Evolutionary conservation across 2,329 filamentous ascomycete genomes (phyloP), one percentile per base, ranked within the genome.

Genomic region (Calonectria crousiana): DNA sequence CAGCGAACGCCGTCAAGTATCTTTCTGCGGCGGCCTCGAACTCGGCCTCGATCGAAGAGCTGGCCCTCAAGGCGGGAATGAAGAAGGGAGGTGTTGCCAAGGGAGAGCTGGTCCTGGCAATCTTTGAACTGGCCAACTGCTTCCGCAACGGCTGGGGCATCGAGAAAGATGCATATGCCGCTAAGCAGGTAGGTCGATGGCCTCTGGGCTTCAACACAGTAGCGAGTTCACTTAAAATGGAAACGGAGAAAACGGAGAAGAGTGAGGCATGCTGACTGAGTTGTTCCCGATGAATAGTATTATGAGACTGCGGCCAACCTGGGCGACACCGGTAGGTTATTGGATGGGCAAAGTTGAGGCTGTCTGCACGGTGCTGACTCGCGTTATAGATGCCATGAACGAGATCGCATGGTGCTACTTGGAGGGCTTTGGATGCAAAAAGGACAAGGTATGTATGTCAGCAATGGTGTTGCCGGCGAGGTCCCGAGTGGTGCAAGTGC

Each of bases 271-370:
- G 67, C 68, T 70, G 52, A 53, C 71, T 89, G 89, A 79, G 44
- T 34, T 28, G 36, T 70, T 51, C 44, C 71, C 18, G 9, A 20
- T 26, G 53, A 28, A 72, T 89, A 98, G 90, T 99, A 98, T 85
- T 99, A 98, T 85, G 96, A 98, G 86, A 98, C 96, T 13, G 97
- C 97, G 34, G 97, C 97, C 74, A 98, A 99, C 84, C 87, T 99
- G 78, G 97, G 97, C 75, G 97, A 99, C 85, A 95, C 95, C 56
- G 91, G 91, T 92, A 85, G 82, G 90, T 84, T 71, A 56, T 71
- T 73, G 65, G 68, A 71, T 56, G 38, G 52, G 41, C 30, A 38
- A 75, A 34, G 52, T 38, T 51, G 38, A 41, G 62, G 56, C 60
- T 69, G 67, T 51, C 60, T 69, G 67, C 72, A 62, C 60, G 67